Percentiles rank a stretch among this genome's conserved stretches.
phyloP scores from a whole-genome alignment of 2,329 filamentous ascomycete genomes.

The Myriangium duriaei region DNA sequence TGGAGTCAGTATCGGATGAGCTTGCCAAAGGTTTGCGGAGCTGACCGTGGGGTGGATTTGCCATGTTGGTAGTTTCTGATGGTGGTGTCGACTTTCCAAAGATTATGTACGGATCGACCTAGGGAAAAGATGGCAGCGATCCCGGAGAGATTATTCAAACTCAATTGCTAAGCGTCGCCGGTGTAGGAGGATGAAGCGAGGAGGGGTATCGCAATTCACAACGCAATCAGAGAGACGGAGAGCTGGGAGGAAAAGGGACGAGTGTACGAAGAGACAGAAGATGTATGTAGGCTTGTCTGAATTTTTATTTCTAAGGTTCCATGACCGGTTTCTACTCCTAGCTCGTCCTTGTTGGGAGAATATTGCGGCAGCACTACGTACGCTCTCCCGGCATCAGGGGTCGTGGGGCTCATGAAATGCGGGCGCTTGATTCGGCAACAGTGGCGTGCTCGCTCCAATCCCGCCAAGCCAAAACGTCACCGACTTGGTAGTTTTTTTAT shows the following conservation, averaged over 20 bases:
- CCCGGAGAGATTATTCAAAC: too few species aligned
- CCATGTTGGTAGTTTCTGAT: conserved; percentile 25
- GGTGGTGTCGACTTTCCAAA: neutral
- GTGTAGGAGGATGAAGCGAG: neutral
- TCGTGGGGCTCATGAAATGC: too few species aligned
- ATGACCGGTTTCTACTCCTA: neutral
- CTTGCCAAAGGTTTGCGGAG: conserved; percentile 5
- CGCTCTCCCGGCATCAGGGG: too few species aligned
- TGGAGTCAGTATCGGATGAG: conserved; percentile 14
- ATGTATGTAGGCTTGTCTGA: neutral
- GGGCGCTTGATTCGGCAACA: neutral
- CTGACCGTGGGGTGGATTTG: conserved; percentile 40
- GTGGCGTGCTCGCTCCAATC: neutral
- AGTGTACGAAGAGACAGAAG: neutral
- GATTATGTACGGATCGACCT: neutral
- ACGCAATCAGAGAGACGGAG: neutral
- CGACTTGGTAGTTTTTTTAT: neutral
- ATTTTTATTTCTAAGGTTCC: neutral
- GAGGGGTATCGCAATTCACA: too few species aligned
- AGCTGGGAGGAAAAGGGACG: neutral
- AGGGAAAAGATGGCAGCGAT: neutral
- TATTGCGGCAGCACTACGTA: neutral
- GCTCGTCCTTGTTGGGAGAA: too few species aligned
- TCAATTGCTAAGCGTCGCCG: neutral
- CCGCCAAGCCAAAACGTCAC: neutral